A percentile compares a stretch with the other conserved stretches of the same genome.
phyloP scores from a whole-genome alignment of 2,329 filamentous ascomycete species.

The Arthrobotrys sinensis region DNA sequence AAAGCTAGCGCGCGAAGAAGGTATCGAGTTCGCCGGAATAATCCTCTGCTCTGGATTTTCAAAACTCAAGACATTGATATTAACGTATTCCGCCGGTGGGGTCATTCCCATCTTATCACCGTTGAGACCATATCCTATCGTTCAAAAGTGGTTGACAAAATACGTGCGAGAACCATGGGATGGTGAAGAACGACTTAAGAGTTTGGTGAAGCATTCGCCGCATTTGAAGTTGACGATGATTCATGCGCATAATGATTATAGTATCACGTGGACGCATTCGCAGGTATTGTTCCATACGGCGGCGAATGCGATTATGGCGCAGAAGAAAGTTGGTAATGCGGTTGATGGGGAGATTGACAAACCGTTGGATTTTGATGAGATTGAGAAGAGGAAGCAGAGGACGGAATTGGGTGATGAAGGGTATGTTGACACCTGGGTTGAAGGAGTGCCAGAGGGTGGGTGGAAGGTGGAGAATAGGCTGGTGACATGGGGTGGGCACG shows the following conservation, averaged over 20 bases:
- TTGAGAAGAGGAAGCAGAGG: slow-evolving; percentile 62
- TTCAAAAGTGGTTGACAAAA: slow-evolving; percentile 75
- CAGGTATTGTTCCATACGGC: slow-evolving; percentile 76
- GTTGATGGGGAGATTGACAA: slow-evolving; percentile 60
- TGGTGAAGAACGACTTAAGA: slow-evolving; percentile 77
- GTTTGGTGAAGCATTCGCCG: slow-evolving; percentile 71
- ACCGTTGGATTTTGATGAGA: slow-evolving; percentile 65
- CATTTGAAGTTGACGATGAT: slow-evolving; percentile 79
- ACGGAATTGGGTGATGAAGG: slow-evolving; percentile 63
- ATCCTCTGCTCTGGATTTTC: slow-evolving; percentile 86
- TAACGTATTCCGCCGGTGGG: slow-evolving; percentile 84
- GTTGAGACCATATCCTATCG: slow-evolving; percentile 76
- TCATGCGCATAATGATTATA: slow-evolving; percentile 84
- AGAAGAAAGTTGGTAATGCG: slow-evolving; percentile 64
- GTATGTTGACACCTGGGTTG: slow-evolving; percentile 62
- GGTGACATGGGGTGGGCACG: slow-evolving; percentile 64
- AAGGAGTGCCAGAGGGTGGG: slow-evolving; percentile 62
- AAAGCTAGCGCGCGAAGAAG: slow-evolving; percentile 74
- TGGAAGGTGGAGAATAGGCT: slow-evolving; percentile 63
- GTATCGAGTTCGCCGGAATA: slow-evolving; percentile 81
- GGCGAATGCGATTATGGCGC: slow-evolving; percentile 70
- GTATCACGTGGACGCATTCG: slow-evolving; percentile 83
- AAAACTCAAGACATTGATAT: slow-evolving; percentile 79
- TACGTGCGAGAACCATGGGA: slow-evolving; percentile 86
- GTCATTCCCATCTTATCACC: slow-evolving; percentile 84